Evolutionary conservation across 2,329 filamentous ascomycete genomes (phyloP).

Genomic region (Fusarium pilosicola): DNA sequence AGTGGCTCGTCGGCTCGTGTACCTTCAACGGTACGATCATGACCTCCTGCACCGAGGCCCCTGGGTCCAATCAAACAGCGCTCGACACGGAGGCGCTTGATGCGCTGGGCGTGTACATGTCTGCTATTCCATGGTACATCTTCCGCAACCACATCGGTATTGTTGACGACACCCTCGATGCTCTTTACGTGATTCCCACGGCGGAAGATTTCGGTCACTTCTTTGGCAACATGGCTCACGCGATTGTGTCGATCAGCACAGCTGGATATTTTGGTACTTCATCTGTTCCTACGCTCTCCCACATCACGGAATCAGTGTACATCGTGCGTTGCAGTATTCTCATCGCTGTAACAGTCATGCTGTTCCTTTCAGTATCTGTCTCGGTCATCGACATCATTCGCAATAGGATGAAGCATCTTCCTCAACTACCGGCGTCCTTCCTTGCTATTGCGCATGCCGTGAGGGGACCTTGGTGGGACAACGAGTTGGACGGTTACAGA

Average conservation of each 20-base stretch:
- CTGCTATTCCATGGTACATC: slow-evolving; percentile 38
- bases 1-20: slow-evolving; percentile 31
- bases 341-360: slow-evolving; percentile 25
- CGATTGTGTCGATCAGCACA: slow-evolving; percentile 32
- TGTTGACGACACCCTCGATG: slow-evolving; percentile 29
- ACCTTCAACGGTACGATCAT: slow-evolving; percentile 35
- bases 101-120: slow-evolving; percentile 31
- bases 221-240: slow-evolving; percentile 38
- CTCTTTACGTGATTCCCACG: slow-evolving; percentile 34
- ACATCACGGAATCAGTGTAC: slow-evolving; percentile 27
- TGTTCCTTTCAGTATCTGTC: slow-evolving; percentile 12
- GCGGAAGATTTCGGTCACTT: slow-evolving; percentile 31
- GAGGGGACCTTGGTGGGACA: slow-evolving; percentile 33
- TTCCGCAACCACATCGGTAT: slow-evolving; percentile 27
- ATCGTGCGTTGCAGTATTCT: slow-evolving; percentile 34
- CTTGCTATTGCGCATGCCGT: slow-evolving; percentile 33
- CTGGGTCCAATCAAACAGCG: slow-evolving; percentile 13
- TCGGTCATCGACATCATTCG: slow-evolving; percentile 34
- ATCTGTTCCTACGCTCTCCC: slow-evolving; percentile 8
- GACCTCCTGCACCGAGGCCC: slow-evolving; percentile 5
- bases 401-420: slow-evolving; percentile 18
- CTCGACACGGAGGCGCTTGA: slow-evolving; percentile 27
- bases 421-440: slow-evolving; percentile 33
- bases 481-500: slow-evolving; percentile 15
- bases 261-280: slow-evolving; percentile 36